phyloP scores from a whole-genome alignment of 768 basidiomycete genomes.

The Amanita thiersii region DNA sequence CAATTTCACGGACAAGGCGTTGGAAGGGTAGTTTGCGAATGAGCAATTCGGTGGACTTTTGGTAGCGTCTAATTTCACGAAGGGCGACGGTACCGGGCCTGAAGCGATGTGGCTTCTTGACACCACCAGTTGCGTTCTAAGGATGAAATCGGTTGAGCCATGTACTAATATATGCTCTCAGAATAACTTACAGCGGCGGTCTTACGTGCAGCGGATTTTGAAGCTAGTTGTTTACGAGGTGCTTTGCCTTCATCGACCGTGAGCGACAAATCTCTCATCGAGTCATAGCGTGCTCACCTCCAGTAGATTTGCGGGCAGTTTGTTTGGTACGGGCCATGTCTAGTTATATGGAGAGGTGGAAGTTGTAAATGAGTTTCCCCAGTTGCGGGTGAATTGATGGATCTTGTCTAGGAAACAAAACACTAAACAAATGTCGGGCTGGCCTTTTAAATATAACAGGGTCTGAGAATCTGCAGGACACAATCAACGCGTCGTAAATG shows the following conservation, averaged over 20 bases:
- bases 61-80: conserved; percentile 63
- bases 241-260: conserved; percentile 36
- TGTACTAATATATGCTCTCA: neutral
- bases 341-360: conserved; percentile 7
- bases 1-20: conserved; percentile 71
- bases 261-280: neutral
- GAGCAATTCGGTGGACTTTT: conserved; percentile 56
- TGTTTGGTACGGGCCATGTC: conserved; percentile 69
- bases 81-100: conserved; percentile 74
- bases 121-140: conserved; percentile 46
- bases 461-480: too few relatives aligned
- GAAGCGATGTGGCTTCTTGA: conserved; percentile 81
- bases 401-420: too few relatives aligned
- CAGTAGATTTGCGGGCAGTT: conserved; percentile 71
- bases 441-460: too few relatives aligned
- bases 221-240: conserved; percentile 52
- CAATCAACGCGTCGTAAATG: conserved; percentile 6
- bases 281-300: conserved; percentile 32
- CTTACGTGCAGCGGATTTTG: conserved; percentile 53
- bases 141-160: conserved; percentile 2
- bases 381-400: too few relatives aligned
- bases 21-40: conserved; percentile 66
- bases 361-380: conserved; percentile 23
- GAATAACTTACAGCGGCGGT: conserved; percentile 32
- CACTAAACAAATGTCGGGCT: too few relatives aligned